A percentile compares a stretch with the other conserved stretches of the same genome.
phyloP scores from a whole-genome alignment of 805 yeast genomes.

The Monosporozyma aerobia region DNA sequence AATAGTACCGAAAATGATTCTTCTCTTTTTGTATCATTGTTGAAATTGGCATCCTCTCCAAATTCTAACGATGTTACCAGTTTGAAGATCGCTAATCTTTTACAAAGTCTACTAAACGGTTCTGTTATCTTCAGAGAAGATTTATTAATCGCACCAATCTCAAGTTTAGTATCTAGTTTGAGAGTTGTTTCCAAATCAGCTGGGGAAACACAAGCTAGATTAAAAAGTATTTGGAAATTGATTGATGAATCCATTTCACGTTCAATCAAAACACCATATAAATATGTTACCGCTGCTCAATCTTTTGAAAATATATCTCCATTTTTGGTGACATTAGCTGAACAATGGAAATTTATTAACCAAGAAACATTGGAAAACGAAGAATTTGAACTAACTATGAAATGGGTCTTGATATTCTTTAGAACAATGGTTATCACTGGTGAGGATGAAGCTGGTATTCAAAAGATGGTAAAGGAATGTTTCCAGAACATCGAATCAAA shows the following conservation, averaged over 20 bases:
- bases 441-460: slow-evolving; percentile 37
- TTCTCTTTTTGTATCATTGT: slow-evolving; percentile 59
- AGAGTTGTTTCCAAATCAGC: slow-evolving; percentile 12
- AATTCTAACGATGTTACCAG: slow-evolving; percentile 25
- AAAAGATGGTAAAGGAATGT: slow-evolving; percentile 2
- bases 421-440: slow-evolving; percentile 47
- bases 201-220: slow-evolving; percentile 6
- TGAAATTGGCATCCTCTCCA: slow-evolving; percentile 41
- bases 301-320: slow-evolving; percentile 41
- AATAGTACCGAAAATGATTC: slow-evolving; percentile 38
- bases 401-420: slow-evolving; percentile 45
- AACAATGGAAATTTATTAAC: slow-evolving; percentile 55
- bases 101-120: slow-evolving; percentile 40
- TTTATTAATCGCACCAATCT: slow-evolving; percentile 44
- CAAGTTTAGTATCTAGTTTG: slow-evolving; percentile 45
- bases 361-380: slow-evolving; percentile 1
- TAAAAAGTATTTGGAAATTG: slow-evolving; percentile 44
- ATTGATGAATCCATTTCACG: slow-evolving; percentile 73
- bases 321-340: slow-evolving; percentile 47
- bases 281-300: slow-evolving; percentile 58
- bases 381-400: slow-evolving; percentile 19
- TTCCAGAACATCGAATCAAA: slow-evolving; percentile 8
- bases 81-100: slow-evolving; percentile 40
- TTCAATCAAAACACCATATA: slow-evolving; percentile 67
- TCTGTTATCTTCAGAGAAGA: slow-evolving; percentile 46